phyloP scores from a whole-genome alignment of 2,329 filamentous ascomycete genomes.

The Cladorrhinum sp. region DNA sequence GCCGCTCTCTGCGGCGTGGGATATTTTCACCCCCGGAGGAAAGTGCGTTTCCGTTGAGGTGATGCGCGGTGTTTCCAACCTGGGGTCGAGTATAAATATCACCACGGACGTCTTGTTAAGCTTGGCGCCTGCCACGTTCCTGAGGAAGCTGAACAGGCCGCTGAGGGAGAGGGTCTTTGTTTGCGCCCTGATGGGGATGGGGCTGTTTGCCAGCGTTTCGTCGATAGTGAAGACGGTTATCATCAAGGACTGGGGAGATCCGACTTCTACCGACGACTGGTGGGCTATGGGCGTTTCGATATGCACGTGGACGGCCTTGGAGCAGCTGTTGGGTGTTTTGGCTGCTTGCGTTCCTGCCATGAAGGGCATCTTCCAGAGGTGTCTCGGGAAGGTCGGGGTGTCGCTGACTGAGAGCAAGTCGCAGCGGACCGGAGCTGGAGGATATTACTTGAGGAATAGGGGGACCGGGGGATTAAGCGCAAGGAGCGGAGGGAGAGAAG shows the following conservation, averaged over 20 bases:
- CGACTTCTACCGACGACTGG: constrained; percentile 9
- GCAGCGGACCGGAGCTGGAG: constrained; percentile 7
- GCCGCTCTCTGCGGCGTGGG: constrained; percentile 23
- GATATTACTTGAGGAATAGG: constrained; percentile 13
- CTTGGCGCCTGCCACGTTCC: constrained; percentile 24
- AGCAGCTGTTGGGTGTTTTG: constrained; percentile 24
- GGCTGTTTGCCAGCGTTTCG: constrained; percentile 23
- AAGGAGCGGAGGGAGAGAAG: not conserved
- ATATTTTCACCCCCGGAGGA: constrained; percentile 9
- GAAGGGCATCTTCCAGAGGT: constrained; percentile 23
- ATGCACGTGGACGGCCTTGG: constrained; percentile 24
- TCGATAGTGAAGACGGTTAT: constrained; percentile 25
- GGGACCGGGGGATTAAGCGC: constrained; percentile 1
- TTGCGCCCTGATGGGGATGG: constrained; percentile 27
- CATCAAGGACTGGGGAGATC: constrained; percentile 20
- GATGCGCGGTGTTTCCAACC: constrained; percentile 19
- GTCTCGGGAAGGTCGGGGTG: constrained; percentile 21
- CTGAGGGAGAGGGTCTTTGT: constrained; percentile 25
- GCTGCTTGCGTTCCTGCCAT: constrained; percentile 26
- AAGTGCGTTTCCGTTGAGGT: constrained; percentile 19
- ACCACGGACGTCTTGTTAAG: constrained; percentile 24
- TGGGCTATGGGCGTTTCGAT: constrained; percentile 22
- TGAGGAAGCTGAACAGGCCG: constrained; percentile 25
- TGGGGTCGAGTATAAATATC: constrained; percentile 23
- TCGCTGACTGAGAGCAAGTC: constrained; percentile 16